Evolutionary conservation across 83 land plant genomes (phyloP).

Genomic region (Isoetes engelmannii): DNA sequence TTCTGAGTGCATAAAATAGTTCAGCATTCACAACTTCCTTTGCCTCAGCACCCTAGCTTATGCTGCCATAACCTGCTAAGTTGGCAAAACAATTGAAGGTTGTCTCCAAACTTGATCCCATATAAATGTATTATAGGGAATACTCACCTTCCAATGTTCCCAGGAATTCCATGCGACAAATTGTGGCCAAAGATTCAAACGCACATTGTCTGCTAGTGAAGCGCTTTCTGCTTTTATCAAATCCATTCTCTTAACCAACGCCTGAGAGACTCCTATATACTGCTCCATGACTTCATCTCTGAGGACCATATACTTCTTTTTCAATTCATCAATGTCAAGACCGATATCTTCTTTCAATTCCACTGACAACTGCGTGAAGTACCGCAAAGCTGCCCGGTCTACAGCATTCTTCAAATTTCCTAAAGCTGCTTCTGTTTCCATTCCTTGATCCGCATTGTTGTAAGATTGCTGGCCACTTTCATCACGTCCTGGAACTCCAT

Average conservation of each 20-base stretch:
- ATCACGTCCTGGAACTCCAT: too few species aligned
- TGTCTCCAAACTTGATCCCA: too few species aligned
- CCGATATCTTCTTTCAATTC: slow-evolving; percentile 44
- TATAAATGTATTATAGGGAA: too few species aligned
- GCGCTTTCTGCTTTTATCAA: neutral
- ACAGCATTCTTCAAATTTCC: slow-evolving; percentile 10
- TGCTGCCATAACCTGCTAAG: neutral
- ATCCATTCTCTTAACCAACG: neutral
- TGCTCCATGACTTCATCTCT: slow-evolving; percentile 15
- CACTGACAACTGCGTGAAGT: slow-evolving; percentile 26
- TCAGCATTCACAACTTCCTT: neutral
- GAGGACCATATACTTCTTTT: slow-evolving; percentile 19
- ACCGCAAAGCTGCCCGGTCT: slow-evolving; percentile 33
- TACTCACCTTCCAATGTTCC: slow-evolving; percentile 67
- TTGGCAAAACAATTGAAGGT: neutral
- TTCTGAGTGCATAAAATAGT: neutral
- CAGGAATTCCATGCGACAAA: slow-evolving; percentile 54
- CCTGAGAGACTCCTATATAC: slow-evolving; percentile 12
- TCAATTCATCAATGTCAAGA: slow-evolving; percentile 31
- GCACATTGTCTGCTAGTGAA: slow-evolving; percentile 22
- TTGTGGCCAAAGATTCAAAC: slow-evolving; percentile 32
- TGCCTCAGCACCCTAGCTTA: neutral
- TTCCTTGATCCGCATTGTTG: neutral
- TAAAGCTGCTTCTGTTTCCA: neutral
- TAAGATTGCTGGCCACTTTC: too few species aligned